phyloP scores from a whole-genome alignment of 2,329 filamentous ascomycete species.

The Talaromyces sp. region DNA sequence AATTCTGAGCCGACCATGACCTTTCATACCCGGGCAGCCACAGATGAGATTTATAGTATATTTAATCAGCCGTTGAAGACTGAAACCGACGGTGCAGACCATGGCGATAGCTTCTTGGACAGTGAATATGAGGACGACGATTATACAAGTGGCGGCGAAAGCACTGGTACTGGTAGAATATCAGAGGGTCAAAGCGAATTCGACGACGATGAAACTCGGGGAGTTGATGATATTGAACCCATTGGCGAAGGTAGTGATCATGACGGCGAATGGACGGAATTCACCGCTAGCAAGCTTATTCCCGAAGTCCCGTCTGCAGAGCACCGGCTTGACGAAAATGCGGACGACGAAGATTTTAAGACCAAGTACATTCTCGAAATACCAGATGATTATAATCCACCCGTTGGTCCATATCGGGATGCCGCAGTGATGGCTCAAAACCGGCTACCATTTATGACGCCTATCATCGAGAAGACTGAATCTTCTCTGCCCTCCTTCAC shows the following conservation, averaged over 20 bases:
- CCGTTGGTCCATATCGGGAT: slow-evolving; percentile 75
- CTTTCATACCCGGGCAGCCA: slow-evolving; percentile 88
- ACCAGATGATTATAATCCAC: slow-evolving; percentile 84
- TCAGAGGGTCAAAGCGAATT: slow-evolving; percentile 62
- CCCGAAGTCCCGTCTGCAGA: slow-evolving; percentile 40
- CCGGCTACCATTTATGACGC: slow-evolving; percentile 95
- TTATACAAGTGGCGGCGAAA: slow-evolving; percentile 83
- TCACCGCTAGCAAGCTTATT: slow-evolving; percentile 69
- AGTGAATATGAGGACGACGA: slow-evolving; percentile 65
- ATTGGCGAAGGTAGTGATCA: slow-evolving; percentile 35
- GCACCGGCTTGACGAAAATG: slow-evolving; percentile 29
- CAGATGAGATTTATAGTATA: slow-evolving; percentile 94
- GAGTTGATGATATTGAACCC: slow-evolving; percentile 38
- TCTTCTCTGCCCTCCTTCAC: slow-evolving; percentile 67
- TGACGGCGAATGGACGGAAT: slow-evolving; percentile 81
- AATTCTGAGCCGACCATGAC: slow-evolving; percentile 92
- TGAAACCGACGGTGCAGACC: slow-evolving; percentile 44
- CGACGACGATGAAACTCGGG: slow-evolving; percentile 54
- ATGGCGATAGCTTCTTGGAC: slow-evolving; percentile 61
- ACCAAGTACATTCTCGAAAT: slow-evolving; percentile 55
- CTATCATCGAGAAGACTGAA: slow-evolving; percentile 93
- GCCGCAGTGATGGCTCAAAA: slow-evolving; percentile 78
- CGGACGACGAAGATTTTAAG: slow-evolving; percentile 43
- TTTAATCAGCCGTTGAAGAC: slow-evolving; percentile 79
- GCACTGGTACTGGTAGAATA: slow-evolving; percentile 71